Conservation (phyloP, 2,329 filamentous ascomycete genomes). For the Trichoderma sp. region DNA sequence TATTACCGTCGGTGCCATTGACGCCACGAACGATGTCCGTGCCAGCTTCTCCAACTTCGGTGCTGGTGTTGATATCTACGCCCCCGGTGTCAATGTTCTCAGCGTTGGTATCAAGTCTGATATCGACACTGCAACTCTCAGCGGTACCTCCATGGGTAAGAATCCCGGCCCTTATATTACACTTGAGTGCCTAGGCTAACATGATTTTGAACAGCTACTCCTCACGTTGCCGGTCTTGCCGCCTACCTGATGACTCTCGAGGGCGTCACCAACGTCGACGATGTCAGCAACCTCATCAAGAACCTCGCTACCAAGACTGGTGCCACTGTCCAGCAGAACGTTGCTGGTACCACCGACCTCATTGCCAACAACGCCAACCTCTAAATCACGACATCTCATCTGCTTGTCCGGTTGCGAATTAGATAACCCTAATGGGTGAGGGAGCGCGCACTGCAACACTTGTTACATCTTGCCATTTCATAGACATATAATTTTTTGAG, state of each 20-base stretch:
- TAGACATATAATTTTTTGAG: neutral
- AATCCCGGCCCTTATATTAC: neutral
- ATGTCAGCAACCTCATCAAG: slow-evolving; percentile 49
- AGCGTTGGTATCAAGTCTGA: slow-evolving; percentile 52
- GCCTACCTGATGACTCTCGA: slow-evolving; percentile 64
- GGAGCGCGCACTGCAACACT: neutral
- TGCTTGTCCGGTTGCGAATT: neutral
- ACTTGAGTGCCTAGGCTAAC: neutral
- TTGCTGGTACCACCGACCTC: slow-evolving; percentile 44
- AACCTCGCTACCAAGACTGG: slow-evolving; percentile 48
- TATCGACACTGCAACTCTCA: slow-evolving; percentile 44
- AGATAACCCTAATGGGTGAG: neutral
- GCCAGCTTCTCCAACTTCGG: slow-evolving; percentile 61
- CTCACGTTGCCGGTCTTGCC: slow-evolving; percentile 65
- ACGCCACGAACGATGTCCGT: slow-evolving; percentile 46
- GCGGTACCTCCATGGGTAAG: slow-evolving; percentile 57
- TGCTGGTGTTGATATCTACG: slow-evolving; percentile 50
- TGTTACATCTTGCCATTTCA: neutral
- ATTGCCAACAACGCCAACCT: slow-evolving; percentile 57
- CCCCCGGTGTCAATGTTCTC: slow-evolving; percentile 52
- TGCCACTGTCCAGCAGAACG: slow-evolving; percentile 42
- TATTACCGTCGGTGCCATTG: slow-evolving; percentile 59
- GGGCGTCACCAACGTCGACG: slow-evolving; percentile 39
- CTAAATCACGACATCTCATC: neutral
- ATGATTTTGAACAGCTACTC: slow-evolving; percentile 45